Conservation (phyloP, 1,139 yeast species). For the Eremothecium gossypii region DNA sequence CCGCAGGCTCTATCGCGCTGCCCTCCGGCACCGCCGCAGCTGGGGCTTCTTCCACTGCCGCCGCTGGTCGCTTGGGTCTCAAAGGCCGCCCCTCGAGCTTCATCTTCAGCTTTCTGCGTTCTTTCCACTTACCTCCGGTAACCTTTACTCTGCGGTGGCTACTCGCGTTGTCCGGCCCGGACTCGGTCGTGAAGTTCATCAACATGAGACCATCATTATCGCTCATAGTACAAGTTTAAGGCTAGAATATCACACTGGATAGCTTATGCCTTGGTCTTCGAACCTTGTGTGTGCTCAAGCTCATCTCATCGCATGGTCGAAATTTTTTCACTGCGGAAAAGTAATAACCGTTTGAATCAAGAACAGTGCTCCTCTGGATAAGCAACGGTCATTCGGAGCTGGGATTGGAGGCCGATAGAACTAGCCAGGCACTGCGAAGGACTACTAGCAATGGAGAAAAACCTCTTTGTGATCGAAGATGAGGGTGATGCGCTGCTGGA, state of each 20-base stretch:
- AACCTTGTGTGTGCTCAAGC: neutral
- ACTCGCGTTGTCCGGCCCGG: slow-evolving; percentile 9
- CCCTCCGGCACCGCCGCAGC: neutral
- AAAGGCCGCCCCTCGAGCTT: slow-evolving; percentile 27
- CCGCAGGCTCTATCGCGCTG: slow-evolving; percentile 2
- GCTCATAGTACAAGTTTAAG: slow-evolving; percentile 5
- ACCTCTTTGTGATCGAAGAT: slow-evolving; percentile 24
- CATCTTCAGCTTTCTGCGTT: slow-evolving; percentile 42
- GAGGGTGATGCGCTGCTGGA: slow-evolving; percentile 12
- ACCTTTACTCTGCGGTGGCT: slow-evolving; percentile 32
- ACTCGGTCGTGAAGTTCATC: slow-evolving; percentile 23
- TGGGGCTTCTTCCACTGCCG: slow-evolving; percentile 7
- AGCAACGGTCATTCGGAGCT: too few species aligned
- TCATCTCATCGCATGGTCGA: slow-evolving; percentile 4
- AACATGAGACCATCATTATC: slow-evolving; percentile 29
- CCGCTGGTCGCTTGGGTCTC: slow-evolving; percentile 17
- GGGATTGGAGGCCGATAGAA: too few species aligned
- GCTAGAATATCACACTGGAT: neutral
- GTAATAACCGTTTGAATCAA: too few species aligned
- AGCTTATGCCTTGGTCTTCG: neutral
- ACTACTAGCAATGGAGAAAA: slow-evolving; percentile 9
- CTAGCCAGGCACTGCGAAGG: too few species aligned
- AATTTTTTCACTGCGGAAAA: neutral
- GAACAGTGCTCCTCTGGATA: too few species aligned
- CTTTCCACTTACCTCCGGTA: slow-evolving; percentile 74